Base-by-base conservation (phyloP, 169 alveolate species). In the Cryptosporidium ryanae region DNA sequence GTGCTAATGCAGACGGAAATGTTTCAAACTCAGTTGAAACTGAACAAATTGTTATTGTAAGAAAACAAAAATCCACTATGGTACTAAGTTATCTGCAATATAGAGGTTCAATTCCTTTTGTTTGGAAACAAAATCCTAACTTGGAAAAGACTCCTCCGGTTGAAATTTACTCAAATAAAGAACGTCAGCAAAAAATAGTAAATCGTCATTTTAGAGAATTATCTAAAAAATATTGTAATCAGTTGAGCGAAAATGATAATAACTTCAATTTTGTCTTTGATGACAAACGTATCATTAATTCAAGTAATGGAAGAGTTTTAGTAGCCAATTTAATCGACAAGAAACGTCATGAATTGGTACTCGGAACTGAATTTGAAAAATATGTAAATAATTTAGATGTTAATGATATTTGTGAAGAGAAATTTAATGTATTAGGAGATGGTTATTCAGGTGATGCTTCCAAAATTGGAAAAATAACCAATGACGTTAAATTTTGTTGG, bases 61-160 rank as follows among this genome's bases (percentile, higher is more conserved):
- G 94, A 64, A 66, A 71, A 17, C 83, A 91, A 29, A 89, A 92
- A 48, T 76, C 91, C 2, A 82, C 82, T 25, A 90, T 93, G 21
- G 91, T 97, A 4, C 92, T 94, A 46, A 93, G 99, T 17, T 95
- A 93, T 84, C 96, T 95, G 12, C 97, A 96, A 90, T 92, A 96
- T 31, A 95, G 99, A 82, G 99, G 99, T 13, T 96, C 99, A 2
- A 96, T 97, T 55, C 99, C 99, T 2, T 82, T 95, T 44, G 68
- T 94, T 29, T 98, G 99, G 99, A 84, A 94, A 6, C 97, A 96
- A 90, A 94, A 90, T 31, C 97, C 94, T 66, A 92, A 87, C 34
- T 84, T 92, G 90, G 90, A 82, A 89, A 96, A 90, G 92, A 93
- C 84, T 68, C 97, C 97, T 49, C 93, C 84, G 82, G 93, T 93